Evolutionary conservation across 2,329 filamentous ascomycete genomes (phyloP).

Genomic region (Coniosporium tulheliwenetii): DNA sequence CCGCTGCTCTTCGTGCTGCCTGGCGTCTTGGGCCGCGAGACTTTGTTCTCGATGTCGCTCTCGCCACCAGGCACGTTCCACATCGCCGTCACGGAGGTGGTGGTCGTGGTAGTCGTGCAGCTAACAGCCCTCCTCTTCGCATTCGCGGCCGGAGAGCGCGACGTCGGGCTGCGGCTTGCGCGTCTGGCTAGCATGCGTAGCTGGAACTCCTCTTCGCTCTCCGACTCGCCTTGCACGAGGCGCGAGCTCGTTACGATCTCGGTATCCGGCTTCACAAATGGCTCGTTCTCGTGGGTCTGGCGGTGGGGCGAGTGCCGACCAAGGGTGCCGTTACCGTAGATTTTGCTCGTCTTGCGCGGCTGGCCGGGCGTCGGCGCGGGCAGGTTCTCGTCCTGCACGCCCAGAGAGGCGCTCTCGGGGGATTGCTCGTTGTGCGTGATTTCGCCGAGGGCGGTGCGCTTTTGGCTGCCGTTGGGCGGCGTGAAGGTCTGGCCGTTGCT

Average conservation of each 20-base stretch:
- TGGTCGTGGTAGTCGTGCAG: constrained; percentile 59
- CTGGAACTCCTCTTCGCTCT: constrained; percentile 73
- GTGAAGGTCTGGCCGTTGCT: constrained; percentile 62
- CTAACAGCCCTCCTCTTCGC: constrained; percentile 54
- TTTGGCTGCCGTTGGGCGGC: constrained; percentile 63
- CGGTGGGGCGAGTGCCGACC: constrained; percentile 19
- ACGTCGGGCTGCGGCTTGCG: constrained; percentile 42
- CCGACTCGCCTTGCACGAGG: constrained; percentile 42
- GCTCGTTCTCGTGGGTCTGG: constrained; percentile 34
- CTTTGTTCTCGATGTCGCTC: constrained; percentile 30
- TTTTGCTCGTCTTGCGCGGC: constrained; percentile 72
- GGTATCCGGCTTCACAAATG: constrained; percentile 36
- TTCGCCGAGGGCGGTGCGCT: constrained; percentile 80
- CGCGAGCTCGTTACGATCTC: constrained; percentile 47
- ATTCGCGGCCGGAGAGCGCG: constrained; percentile 20
- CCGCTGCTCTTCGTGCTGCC: constrained; percentile 23
- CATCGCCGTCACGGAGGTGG: constrained; percentile 16
- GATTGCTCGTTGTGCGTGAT: constrained; percentile 63
- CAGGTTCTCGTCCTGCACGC: constrained; percentile 75
- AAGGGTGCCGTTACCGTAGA: constrained; percentile 59
- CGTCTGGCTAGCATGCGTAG: constrained; percentile 56
- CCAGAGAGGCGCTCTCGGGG: constrained; percentile 24
- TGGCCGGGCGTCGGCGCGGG: constrained; percentile 92
- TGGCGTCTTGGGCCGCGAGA: constrained; percentile 27
- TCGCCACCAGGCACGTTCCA: constrained; percentile 20